Base-by-base conservation (phyloP, 2,329 filamentous ascomycete species). In the Canariomyces notabilis region DNA sequence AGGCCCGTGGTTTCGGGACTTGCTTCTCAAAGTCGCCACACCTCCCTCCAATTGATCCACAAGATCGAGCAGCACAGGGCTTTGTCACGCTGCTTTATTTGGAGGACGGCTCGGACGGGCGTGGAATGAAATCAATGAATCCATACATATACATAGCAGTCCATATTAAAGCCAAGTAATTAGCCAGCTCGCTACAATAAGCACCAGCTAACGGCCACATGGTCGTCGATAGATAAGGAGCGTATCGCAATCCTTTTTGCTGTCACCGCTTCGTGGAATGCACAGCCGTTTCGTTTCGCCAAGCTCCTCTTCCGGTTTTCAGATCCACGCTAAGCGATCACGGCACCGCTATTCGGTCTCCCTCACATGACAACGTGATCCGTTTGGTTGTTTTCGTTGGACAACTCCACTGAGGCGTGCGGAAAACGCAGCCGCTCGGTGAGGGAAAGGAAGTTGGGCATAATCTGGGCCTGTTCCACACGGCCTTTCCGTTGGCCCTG, bases 281-380 rank as follows among this genome's bases (percentile, higher is more conserved):
- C 26, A 40, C 38, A 23, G 45, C 36, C 37, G 42, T 46, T 15
- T 29, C 19, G 35, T 32, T 42, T 32, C 21, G 42, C 43, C 43
- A 47, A 45, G 37, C 19, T 20, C 8, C 12, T 20, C 40, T 42
- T 37, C 33, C 33, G 21, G 20, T n/a, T 18, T 6, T 11, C n/a
- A n/a, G n/a, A n/a, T n/a, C n/a, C n/a, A n/a, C 26, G 42, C 37
- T 41, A 48, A 45, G 42, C 52, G 37, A 18, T 42, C 32, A 34
- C 15, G 3, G 15, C 44, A 40, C 46, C 35, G 31, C 44, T 33
- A 44, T 42, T 55, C 42, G 50, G 47, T 47, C 47, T 48, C 37
- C 33, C 36, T 46, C 33, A 18, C 33, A 39, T 36, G 37, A 22
- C 39, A 50, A 49, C 45, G 52, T 50, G 52, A 51, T 54, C 45